Conservation (phyloP, 2,329 filamentous ascomycete genomes). For the Scortechinia acanthostroma region DNA sequence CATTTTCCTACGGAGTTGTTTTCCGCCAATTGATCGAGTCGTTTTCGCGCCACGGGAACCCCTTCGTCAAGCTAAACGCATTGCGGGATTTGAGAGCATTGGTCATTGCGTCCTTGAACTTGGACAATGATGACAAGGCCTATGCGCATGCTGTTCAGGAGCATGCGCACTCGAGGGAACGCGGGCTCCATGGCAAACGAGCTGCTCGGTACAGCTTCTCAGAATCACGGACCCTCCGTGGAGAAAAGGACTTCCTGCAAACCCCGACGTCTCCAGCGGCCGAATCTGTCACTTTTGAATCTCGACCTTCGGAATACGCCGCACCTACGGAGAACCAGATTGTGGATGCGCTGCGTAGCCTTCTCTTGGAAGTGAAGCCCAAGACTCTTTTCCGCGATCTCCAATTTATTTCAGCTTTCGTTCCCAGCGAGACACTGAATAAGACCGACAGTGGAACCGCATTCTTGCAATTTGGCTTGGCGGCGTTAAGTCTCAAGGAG, state of each 20-base stretch:
- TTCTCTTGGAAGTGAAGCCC: constrained; percentile 30
- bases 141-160: background rate
- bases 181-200: background rate
- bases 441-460: constrained; percentile 50
- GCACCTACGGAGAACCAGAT: constrained; percentile 23
- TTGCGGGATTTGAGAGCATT: constrained; percentile 48
- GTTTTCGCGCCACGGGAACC: constrained; percentile 50
- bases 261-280: background rate
- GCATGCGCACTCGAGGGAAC: background rate
- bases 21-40: constrained; percentile 45
- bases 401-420: constrained; percentile 51
- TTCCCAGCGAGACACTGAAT: constrained; percentile 47
- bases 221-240: too few species aligned
- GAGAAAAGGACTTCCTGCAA: background rate
- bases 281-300: background rate
- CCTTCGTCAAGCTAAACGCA: constrained; percentile 48
- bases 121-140: constrained; percentile 14
- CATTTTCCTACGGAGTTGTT: constrained; percentile 41
- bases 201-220: background rate
- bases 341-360: constrained; percentile 24
- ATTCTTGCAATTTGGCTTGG: constrained; percentile 56
- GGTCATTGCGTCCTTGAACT: constrained; percentile 38
- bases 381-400: constrained; percentile 38
- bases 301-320: constrained; percentile 14
- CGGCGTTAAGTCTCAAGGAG: constrained; percentile 52